Evolutionary conservation across 805 yeast species (phyloP), one percentile per base, ranked within the genome.

Genomic region (Wickerhamiella parazyma): DNA sequence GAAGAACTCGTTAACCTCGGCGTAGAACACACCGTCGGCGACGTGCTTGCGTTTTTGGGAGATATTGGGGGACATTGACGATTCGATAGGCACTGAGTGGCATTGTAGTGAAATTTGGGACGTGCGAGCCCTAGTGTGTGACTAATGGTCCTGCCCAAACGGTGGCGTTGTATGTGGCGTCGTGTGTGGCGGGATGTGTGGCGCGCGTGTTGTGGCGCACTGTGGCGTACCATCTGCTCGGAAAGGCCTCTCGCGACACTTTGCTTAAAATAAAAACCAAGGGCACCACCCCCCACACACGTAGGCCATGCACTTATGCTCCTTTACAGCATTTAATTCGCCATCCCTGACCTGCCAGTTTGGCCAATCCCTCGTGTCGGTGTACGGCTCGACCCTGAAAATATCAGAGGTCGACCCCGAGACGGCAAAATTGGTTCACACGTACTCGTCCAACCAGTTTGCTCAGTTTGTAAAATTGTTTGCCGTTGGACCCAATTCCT

Each of bases 21-120:
- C 98, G 94, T 80, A 91, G 80, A 91, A 85, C 65, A 91, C 98
- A 84, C 98, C 98, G 79, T 91, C 98, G 72, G 95, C 95, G 69
- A 91, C 97, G 68, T 87, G 82, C 87, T 87, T 87, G 84, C 96
- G 87, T 77, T 85, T 89, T 76, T 85, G 84, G 66, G 97, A 89
- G 70, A 87, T 81, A 65, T 72, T 67, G 49, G 42, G 42, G 37
- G 36, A 33, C 39, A 34, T 44, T 24, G 45, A 19, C n/a, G 26
- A 22, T 21, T 18, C 17, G n/a, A 8, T 20, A n/a, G 84, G 71
- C 10, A 60, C 57, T 49, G 72, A 70, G 54, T 36, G 45, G 44
- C 19, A 28, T 35, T 21, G 28, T 28, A 18, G 41, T 36, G 45
- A 31, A 36, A 36, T 31, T 36, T 36, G 11, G 20, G 18, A 24